Base-by-base conservation (phyloP, 2,329 filamentous ascomycete genomes). In the Aspergillus puulaauensis region DNA sequence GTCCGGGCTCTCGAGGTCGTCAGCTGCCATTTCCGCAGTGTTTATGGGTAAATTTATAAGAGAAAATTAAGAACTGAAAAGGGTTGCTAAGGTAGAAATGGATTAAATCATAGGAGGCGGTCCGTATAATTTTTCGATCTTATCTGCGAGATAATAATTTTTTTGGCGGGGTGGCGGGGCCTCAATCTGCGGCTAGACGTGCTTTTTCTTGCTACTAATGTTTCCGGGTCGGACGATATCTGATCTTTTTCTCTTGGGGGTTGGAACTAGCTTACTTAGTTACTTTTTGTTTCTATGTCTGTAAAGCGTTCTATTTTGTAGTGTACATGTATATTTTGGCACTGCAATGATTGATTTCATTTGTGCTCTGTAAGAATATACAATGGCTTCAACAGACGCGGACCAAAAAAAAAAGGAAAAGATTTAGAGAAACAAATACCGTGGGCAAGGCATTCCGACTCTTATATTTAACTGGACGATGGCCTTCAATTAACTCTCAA, bases 151-250 rank as follows among this genome's bases (percentile, higher is more conserved):
- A 67, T 67, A 66, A 66, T 67, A 71, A 72, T 64, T 72, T 73
- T 73, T 73, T 71, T 66, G 70, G 71, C 71, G 70, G 71, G 70
- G 69, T 69, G 68, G 69, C 66, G 70, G 70, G 71, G 63, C 58
- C 51, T 51, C 41, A 23, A 46, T 54, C 55, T 54, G 59, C 58
- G 56, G 55, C 64, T 64, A 61, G 57, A 54, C 62, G 52, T 54
- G 49, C 44, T 56, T 57, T 57, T 63, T 55, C 54, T 57, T 57
- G 52, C 24, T 51, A 59, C 24, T 51, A 59, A 57, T 61, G 47
- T 41, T 47, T 52, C 35, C 51, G 51, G 31, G 49, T 52, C 49
- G 49, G 40, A 52, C 39, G 49, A 52, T 52, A 51, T 14, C 48
- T 19, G 24, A 21, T 37, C 31, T 48, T 6, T 33, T 7, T 9